Evolutionary conservation across 805 yeast species (phyloP), one percentile per base, ranked within the genome.

Genomic region (Kluyveromyces dobzhanskii): DNA sequence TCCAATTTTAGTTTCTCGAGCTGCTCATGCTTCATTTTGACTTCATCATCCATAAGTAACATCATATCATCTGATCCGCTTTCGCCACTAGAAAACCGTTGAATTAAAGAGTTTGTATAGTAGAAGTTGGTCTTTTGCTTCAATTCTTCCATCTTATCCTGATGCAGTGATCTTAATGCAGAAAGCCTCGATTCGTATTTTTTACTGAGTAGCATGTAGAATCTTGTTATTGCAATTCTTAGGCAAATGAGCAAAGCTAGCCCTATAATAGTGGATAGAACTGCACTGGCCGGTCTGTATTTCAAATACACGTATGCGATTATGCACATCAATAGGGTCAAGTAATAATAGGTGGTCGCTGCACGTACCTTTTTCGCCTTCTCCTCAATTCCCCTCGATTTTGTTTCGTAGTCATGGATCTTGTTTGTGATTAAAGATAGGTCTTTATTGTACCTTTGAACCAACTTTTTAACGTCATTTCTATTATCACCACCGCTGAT

Each of bases 41-140:
- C 52, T 46, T 69, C 74, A 28, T 64, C 67, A 32, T 70, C 72
- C 47, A 73, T 57, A 24, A 58, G 49, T 35, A 66, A 62, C 50
- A 65, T 53, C 19, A 66, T 62, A 51, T 73, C 78, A 35, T 66
- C 71, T 42, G 64, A 54, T 33, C 66, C 62, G 44, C 71, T 74
- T 30, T 64, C 70, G 12, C 81, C 85, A 28, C 61, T 56, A 8
- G 71, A 63, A 47, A 74, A 87, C 50, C 87, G 69, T 37, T 71
- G 73, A 32, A 88, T 62, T 33, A 88, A 67, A n/a, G 81, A 77
- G 57, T 77, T 78, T 1, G 95, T 84, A 11, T 79, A 70, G 50
- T 81, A 73, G 57, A 76, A 90, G 47, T 84, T 81, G 12, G 95
- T 83, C 51, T 75, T 69, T 41, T 71, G 66, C 59, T 84, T 84